Base-by-base conservation (phyloP, 2,329 filamentous ascomycete species). In the Diaporthe citrichinensis region DNA sequence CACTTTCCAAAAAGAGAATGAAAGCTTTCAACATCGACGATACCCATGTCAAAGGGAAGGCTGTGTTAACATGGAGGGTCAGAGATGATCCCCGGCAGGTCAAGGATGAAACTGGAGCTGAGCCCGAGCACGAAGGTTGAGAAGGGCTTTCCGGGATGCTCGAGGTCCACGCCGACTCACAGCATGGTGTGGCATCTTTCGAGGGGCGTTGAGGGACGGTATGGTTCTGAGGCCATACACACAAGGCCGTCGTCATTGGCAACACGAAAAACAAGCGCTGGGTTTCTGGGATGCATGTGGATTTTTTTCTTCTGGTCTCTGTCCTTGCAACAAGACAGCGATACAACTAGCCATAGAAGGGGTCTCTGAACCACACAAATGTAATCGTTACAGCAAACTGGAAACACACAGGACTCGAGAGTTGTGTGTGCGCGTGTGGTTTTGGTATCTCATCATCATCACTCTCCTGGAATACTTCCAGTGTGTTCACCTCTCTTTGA, bases 341-440 rank as follows among this genome's bases (percentile, higher is more conserved):
- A 84, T 85, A 84, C 20, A n/a, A 20, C 20, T 4, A 36, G 44
- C 83, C 84, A 83, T 84, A 79, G 82, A 82, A 83, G 82, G 84
- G 83, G 83, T 82, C 71, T 84, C 83, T 81, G 82, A 85, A 86
- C 44, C 84, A 84, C 83, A 84, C 83, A 86, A 86, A 86, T 84
- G 84, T 85, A 86, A 80, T 81, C 77, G 77, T 81, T 78, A 81
- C 80, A 82, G 74, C 82, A 84, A 83, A 84, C 83, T 78, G 80
- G 79, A 78, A 28, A 28, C 12, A 68, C 49, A 10, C 31, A 28
- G n/a, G 8, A 49, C 34, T 41, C 46, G 10, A 41, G 7, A 39
- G 7, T 41, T 34, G 20, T 31, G 28, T 25, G 62, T n/a, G 44
- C n/a, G 25, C 23, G 10, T 20, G 31, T 51, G 31, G 62, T 39